Evolutionary conservation across 352 stramenopile species (phyloP), one percentile per base, ranked within the genome.

Genomic region (Phytopythium chamaehyphon): DNA sequence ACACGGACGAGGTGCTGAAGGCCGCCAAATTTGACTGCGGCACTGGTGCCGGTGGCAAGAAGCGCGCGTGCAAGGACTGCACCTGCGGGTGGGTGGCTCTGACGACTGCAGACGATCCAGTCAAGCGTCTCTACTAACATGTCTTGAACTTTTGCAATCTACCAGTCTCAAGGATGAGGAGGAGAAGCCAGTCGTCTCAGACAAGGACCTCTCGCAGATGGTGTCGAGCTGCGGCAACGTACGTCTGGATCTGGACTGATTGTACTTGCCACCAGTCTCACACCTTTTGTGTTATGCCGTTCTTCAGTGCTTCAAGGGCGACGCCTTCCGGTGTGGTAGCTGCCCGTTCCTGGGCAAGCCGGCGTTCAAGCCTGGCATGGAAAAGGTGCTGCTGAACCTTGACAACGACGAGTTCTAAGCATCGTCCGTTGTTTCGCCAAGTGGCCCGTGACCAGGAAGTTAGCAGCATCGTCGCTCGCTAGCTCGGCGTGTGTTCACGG

Each of bases 271-370:
- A 22, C 22, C 11, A 12, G 5, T 35, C 33, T 18, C 38, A 43
- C 22, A 38, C 9, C 19, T 18, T 14, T 60, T 56, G 14, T 44
- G 14, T 64, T 37, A 62, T 35, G n/a, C n/a, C n/a, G n/a, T 78
- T 78, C 10, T 90, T 9, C 50, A 98, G 84, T 99, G 96, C 71
- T 93, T 68, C 65, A 97, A 98, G 69, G 96, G 96, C 45, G 96
- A 99, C 69, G 96, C 96, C 22, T 99, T 98, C 75, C 92, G 96
- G 38, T 99, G 96, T 64, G 95, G 91, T 9, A 88, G 77, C 50
- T 99, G 96, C 72, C 96, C 96, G 24, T 98, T 98, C 76, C 71
- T 98, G 31, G 96, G 95, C 47, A 97, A 96, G 62, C 96, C 96
- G 19, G 94, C 93, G 2, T 99, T 98, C 66, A 98, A 98, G 68